A percentile compares a stretch with the other conserved stretches of the same genome.
These are phyloP conservation scores for Saccharomyces paradoxus DNA, from an alignment of 805 yeast species.

Conservation along the genomic window DNA sequence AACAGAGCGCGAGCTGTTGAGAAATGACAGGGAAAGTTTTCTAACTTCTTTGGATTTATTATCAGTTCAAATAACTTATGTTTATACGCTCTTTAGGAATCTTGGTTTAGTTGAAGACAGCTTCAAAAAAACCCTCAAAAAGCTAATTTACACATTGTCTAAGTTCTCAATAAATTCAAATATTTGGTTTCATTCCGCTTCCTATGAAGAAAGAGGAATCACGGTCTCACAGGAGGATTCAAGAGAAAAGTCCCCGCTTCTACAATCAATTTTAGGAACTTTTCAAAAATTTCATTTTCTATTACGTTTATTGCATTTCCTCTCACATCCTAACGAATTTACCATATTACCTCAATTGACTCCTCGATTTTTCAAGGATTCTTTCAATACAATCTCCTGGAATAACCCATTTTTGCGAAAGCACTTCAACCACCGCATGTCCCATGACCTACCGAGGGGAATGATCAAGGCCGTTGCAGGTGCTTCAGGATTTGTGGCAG, in stretches of 20 bases:
- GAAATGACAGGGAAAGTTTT: neutral
- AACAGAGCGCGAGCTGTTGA: neutral
- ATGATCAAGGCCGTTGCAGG: neutral
- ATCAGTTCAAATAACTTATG: neutral
- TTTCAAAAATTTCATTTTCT: conserved; percentile 18
- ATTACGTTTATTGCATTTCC: conserved; percentile 18
- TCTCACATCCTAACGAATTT: conserved; percentile 10
- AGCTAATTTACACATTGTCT: conserved; percentile 45
- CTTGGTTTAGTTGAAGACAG: neutral
- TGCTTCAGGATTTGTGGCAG: conserved; percentile 26
- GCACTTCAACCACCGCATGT: neutral
- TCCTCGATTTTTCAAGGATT: conserved; percentile 55
- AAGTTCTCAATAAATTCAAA: conserved; percentile 57
- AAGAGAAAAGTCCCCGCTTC: neutral
- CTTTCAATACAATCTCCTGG: conserved; percentile 34
- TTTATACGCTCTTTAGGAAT: neutral
- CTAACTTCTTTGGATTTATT: neutral
- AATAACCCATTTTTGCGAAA: neutral
- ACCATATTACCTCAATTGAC: conserved; percentile 47
- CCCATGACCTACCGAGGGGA: neutral
- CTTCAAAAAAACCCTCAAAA: conserved; percentile 28
- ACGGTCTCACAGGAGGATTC: neutral
- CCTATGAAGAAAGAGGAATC: neutral
- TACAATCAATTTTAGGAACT: neutral
- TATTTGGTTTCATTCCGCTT: conserved; percentile 37